These are phyloP conservation scores for Chrysosporium keratinophilum DNA, from an alignment of 2,329 filamentous ascomycete genomes.

Conservation along the genomic window DNA sequence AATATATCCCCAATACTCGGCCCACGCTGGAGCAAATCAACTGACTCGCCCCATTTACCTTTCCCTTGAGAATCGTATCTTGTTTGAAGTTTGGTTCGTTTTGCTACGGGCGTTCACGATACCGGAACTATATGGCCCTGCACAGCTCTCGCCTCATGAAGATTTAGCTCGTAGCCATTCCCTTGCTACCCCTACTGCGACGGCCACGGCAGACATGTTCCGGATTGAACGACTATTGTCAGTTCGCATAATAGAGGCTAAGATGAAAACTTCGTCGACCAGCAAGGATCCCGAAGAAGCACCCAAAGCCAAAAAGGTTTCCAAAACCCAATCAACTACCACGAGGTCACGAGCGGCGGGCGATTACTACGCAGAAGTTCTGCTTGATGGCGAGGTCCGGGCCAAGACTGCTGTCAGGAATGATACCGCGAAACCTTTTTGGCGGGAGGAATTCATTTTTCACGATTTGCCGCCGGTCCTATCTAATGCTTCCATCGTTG, in stretches of 20 bases:
- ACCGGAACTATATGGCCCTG: conserved; percentile 75
- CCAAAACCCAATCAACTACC: conserved; percentile 23
- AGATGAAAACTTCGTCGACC: conserved; percentile 34
- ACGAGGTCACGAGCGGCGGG: conserved; percentile 24
- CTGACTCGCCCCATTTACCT: conserved; percentile 83
- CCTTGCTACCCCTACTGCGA: conserved; percentile 21
- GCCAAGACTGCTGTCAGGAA: conserved; percentile 41
- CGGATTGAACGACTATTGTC: conserved; percentile 53
- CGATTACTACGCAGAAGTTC: conserved; percentile 41
- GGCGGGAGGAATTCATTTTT: conserved; percentile 41
- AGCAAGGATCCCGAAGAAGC: conserved; percentile 27
- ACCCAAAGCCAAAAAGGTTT: conserved; percentile 27
- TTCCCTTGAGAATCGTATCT: conserved; percentile 69
- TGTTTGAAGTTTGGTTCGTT: conserved; percentile 98
- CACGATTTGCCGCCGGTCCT: conserved; percentile 39
- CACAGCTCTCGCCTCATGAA: conserved; percentile 33
- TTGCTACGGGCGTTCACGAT: conserved; percentile 82
- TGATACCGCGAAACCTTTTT: conserved; percentile 39
- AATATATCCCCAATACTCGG: conserved; percentile 86
- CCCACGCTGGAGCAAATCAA: conserved; percentile 60
- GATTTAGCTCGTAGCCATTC: conserved; percentile 33
- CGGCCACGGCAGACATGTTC: conserved; percentile 50
- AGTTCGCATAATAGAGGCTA: conserved; percentile 53
- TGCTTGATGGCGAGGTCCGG: conserved; percentile 40
- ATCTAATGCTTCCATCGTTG: conserved; percentile 37